phyloP scores from a whole-genome alignment of 2,329 filamentous ascomycete genomes.

The Fonsecaea monophora region DNA sequence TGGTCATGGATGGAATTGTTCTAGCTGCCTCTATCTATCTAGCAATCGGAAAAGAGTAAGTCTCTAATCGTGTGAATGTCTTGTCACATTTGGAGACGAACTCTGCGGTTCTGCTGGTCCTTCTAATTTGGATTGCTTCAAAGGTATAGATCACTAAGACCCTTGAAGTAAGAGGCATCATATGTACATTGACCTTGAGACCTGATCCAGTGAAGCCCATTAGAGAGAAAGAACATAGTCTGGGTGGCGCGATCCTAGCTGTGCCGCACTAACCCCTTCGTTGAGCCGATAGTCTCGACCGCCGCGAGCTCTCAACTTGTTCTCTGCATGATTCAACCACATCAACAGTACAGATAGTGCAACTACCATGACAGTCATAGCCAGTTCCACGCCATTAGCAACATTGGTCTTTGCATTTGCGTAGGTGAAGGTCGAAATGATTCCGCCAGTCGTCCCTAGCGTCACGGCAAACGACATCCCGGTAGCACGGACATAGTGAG shows the following conservation, averaged over 20 bases:
- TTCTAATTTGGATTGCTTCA: no score
- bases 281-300: slow-evolving; percentile 12
- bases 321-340: slow-evolving; percentile 6
- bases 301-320: slow-evolving; percentile 9
- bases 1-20: no score
- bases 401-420: slow-evolving; percentile 2
- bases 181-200: no score
- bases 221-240: slow-evolving; percentile 5
- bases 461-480: neutral
- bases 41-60: no score
- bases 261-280: slow-evolving; percentile 1
- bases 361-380: neutral
- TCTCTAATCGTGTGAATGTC: no score
- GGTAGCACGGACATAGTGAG: neutral
- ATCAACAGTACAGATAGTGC: neutral
- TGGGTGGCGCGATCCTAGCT: slow-evolving; percentile 10
- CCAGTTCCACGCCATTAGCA: slow-evolving; percentile 4
- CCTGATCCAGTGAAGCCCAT: neutral
- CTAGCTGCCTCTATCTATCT: no score
- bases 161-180: no score
- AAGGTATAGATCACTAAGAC: no score
- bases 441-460: slow-evolving; percentile 1
- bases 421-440: slow-evolving; percentile 7
- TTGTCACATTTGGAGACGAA: no score
- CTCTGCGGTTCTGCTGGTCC: no score